Evolutionary conservation across 139 green algal species (phyloP).

Genomic region (Haematococcus sp.): DNA sequence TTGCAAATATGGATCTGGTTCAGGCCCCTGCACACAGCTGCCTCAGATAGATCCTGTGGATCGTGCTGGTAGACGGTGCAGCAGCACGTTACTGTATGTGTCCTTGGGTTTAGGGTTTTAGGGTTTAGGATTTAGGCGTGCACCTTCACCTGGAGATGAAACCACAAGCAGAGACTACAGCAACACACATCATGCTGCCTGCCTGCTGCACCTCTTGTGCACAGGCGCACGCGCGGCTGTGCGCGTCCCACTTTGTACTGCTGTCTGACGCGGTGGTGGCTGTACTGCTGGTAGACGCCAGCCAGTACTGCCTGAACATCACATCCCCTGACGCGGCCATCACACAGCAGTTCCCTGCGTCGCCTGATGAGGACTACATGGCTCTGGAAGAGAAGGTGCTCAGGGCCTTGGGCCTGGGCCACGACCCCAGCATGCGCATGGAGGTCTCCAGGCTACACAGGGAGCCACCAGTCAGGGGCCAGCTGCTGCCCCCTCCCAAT

Average conservation of each 20-base stretch:
- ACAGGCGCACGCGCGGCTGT: conserved; percentile 81
- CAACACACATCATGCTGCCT: neutral
- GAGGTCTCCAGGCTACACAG: too few species aligned
- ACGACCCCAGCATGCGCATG: too few species aligned
- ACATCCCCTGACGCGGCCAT: neutral
- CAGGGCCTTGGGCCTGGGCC: too few species aligned
- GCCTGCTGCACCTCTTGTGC: neutral
- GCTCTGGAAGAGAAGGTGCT: conserved; percentile 1
- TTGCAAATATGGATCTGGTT: neutral
- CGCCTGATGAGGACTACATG: conserved; percentile 28
- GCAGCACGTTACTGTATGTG: too few species aligned
- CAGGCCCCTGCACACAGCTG: too few species aligned
- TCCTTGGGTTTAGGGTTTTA: too few species aligned
- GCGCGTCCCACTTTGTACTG: conserved; percentile 54
- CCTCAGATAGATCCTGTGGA: too few species aligned
- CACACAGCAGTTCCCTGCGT: neutral
- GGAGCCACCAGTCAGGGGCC: too few species aligned
- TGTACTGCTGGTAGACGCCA: conserved; percentile 51
- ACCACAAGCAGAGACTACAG: neutral
- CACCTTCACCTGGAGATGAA: too few species aligned
- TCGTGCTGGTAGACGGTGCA: too few species aligned
- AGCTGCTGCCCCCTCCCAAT: too few species aligned
- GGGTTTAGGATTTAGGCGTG: too few species aligned
- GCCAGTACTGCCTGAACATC: conserved; percentile 7
- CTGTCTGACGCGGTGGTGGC: conserved; percentile 63